Base-by-base conservation (phyloP, 2,329 filamentous ascomycete species). In the Blumeria graminis region DNA sequence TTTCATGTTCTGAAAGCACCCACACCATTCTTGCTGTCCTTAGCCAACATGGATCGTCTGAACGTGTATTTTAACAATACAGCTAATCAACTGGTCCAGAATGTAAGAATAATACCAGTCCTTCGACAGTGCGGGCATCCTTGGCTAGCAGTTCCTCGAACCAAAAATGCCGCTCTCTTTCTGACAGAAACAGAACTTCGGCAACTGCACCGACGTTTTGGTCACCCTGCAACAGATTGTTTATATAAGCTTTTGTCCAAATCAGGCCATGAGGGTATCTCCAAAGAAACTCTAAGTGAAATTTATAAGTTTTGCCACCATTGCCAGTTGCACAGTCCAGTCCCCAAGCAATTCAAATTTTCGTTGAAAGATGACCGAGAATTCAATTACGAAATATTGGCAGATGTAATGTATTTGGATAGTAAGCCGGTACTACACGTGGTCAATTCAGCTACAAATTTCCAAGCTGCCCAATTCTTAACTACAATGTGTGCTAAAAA, bases 351-450 rank as follows among this genome's bases (percentile, higher is more conserved):
- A 39, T 55, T 55, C 32, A 39, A 38, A 48, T 55, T 55, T 18
- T 38, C 13, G 3, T 35, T 55, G 9, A 10, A 18, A 38, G 51
- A 55, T 22, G 33, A 55, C 14, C 46, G 3, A 14, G 8, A 46
- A 16, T 46, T 46, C 22, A 46, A 46, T 18, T 46, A 46, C 41
- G n/a, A 14, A 46, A 22, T 58, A 11, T 33, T 58, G 22, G 35
- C 56, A 4, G 43, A 58, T 41, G 52, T 58, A 28, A 45, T 56
- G 32, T 56, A 56, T 52, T 41, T 58, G 14, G 38, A 52, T 11
- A 28, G 18, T 22, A 51, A 58, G 18, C 46, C 43, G 7, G 18
- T 58, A 4, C n/a, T 58, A 41, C 28, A 58, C 33, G 28, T 56
- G 28, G 38, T 58, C 2, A 32, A 58, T 45, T 43, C 51, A 51